Percentiles rank a stretch among this genome's conserved stretches.
These are phyloP conservation scores for Saccharomycodes ludwigii DNA, from an alignment of 805 yeast species.

Conservation along the genomic window DNA sequence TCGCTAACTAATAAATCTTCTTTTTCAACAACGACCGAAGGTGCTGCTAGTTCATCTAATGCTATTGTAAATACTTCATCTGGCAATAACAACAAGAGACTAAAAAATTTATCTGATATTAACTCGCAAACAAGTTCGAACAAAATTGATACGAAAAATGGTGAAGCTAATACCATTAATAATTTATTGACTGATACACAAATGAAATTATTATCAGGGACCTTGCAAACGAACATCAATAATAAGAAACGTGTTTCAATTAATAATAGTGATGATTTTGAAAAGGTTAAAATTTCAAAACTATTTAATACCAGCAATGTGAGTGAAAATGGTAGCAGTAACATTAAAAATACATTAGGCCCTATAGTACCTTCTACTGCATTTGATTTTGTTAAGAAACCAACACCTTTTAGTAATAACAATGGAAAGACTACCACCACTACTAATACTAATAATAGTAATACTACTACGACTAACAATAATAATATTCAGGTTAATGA, in stretches of 20 bases:
- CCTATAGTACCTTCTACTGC: conserved; percentile 18
- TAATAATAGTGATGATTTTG: background rate
- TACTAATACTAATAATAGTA: too few relatives aligned
- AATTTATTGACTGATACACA: conserved; percentile 5
- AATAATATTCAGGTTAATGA: too few relatives aligned
- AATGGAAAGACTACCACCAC: too few relatives aligned
- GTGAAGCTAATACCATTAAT: too few relatives aligned
- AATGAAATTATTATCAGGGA: conserved; percentile 4
- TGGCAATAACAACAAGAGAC: conserved; percentile 2
- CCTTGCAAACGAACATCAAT: background rate
- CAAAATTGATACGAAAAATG: background rate
- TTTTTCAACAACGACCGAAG: conserved; percentile 8
- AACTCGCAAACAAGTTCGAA: background rate
- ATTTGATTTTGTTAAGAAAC: conserved; percentile 19
- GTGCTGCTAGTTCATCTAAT: background rate
- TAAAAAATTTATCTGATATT: background rate
- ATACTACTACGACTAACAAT: too few relatives aligned
- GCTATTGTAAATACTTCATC: background rate
- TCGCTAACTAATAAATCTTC: too few relatives aligned
- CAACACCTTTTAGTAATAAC: too few relatives aligned
- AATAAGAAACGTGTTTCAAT: background rate
- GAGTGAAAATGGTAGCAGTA: background rate
- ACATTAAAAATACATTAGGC: conserved; percentile 3
- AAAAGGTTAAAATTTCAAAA: too few relatives aligned
- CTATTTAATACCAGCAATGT: background rate